Evolutionary conservation across 495 filamentous ascomycete genomes (phyloP), one percentile per base, ranked within the genome.

Genomic region (Xylaria palmicola): DNA sequence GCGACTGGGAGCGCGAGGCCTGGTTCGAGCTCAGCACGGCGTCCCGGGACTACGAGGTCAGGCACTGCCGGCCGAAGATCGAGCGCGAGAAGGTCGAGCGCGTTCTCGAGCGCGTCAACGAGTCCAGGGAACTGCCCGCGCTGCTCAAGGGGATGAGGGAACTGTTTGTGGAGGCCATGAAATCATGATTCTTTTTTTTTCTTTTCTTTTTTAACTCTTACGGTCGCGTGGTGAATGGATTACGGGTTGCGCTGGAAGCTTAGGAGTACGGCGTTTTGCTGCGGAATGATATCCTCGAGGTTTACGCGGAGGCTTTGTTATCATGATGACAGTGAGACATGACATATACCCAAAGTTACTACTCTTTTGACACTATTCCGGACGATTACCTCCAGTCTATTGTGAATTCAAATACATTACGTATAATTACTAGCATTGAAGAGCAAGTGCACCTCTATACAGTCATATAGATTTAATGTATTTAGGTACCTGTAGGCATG

Each of bases 131-230:
- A 67, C 80, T 98, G 69, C 85, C 85, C 2, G 79, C 81, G 24
- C 85, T 97, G 63, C 75, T 98, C 60, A 96, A 96, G 78, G 89
- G 89, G 19, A 98, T 98, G 92, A 85, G 94, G 70, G 89, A 88
- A 65, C 64, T 97, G 43, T 96, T 98, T 74, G 80, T 84, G 0
- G 82, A 85, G 73, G 77, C 79, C 30, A 75, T 83, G 71, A 81
- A 82, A 64, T 69, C 72, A 13, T 81, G 64, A 71, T 52, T n/a
- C n/a, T n/a, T n/a, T n/a, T n/a, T n/a, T n/a, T n/a, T n/a, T n/a
- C n/a, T n/a, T n/a, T n/a, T n/a, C n/a, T n/a, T n/a, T 27, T 36
- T 19, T 8, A 3, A 24, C 9, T 8, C 9, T 9, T 15, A 17
- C 26, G 40, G 30, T 27, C 12, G 48, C 22, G 50, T 15, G 12